phyloP scores from a whole-genome alignment of 2,329 filamentous ascomycete species.

The Sarocladium oryzae region DNA sequence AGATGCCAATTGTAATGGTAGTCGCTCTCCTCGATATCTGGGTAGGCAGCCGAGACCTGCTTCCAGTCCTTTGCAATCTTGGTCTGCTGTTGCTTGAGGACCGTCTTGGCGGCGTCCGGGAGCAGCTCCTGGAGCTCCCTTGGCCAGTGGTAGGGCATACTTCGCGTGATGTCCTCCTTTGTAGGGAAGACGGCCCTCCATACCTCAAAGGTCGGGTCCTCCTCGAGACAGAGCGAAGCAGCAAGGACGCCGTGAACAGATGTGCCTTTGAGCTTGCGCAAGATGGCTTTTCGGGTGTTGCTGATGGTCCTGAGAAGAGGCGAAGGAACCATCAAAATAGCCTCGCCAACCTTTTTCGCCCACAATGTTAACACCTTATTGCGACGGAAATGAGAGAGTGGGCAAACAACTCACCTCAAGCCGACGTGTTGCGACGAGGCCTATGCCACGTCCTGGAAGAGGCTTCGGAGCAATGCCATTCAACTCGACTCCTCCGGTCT shows the following conservation, averaged over 20 bases:
- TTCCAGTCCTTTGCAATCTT: constrained; percentile 38
- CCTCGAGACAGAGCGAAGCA: constrained; percentile 55
- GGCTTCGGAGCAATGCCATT: constrained; percentile 59
- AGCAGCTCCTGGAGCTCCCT: constrained; percentile 35
- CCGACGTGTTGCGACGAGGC: constrained; percentile 63
- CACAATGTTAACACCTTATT: neutral
- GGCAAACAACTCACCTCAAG: constrained; percentile 48
- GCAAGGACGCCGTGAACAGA: constrained; percentile 67
- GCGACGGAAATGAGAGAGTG: neutral
- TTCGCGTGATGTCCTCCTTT: constrained; percentile 45
- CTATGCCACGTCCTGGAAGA: constrained; percentile 69
- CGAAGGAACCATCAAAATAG: constrained; percentile 59
- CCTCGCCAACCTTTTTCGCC: constrained; percentile 37
- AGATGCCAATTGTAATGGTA: constrained; percentile 53
- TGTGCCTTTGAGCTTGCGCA: constrained; percentile 42
- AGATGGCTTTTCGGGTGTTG: constrained; percentile 48
- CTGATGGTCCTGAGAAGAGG: constrained; percentile 58
- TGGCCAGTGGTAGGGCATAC: constrained; percentile 43
- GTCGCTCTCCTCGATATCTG: constrained; percentile 26
- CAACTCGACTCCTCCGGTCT: constrained; percentile 56
- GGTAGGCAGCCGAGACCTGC: constrained; percentile 22
- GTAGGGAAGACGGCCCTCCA: constrained; percentile 67
- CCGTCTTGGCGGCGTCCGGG: constrained; percentile 31
- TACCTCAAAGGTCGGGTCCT: constrained; percentile 36
- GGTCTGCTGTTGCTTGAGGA: constrained; percentile 46